Base-by-base conservation (phyloP, 2,329 filamentous ascomycete species). In the Verticillium zaregamsianum region DNA sequence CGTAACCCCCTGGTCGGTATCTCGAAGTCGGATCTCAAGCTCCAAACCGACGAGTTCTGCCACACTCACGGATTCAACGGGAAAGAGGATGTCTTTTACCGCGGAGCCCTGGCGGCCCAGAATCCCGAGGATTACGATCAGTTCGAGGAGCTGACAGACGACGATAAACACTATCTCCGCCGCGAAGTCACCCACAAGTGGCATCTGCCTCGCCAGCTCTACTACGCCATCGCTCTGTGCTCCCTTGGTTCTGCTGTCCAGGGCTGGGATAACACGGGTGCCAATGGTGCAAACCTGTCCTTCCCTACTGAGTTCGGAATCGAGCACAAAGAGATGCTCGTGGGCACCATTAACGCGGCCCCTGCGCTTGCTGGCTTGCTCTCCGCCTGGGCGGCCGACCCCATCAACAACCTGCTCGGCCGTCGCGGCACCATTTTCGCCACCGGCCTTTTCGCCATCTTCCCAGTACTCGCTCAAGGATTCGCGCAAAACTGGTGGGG, bases 351-450 rank as follows among this genome's bases (percentile, higher is more conserved):
- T 62, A 89, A 89, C 61, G 72, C 79, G 14, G 77, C 75, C 65
- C 74, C 80, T 12, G 45, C 45, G 4, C 45, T 52, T 9, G 45
- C 45, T 12, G 45, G 45, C 4, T 20, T 52, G n/a, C 23, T 52
- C 11, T 52, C 57, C 25, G 81, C 82, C 62, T 88, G 86, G 86
- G 73, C 87, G 6, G 86, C 86, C 0, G 86, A 89, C 60, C 86
- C 86, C 1, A 67, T 86, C 14, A 90, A 90, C 67, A 74, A 83
- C 49, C 74, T 74, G 12, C 66, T 86, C 32, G 87, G 86, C 40
- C 85, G 87, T 45, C 83, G 86, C 59, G 85, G 86, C 12, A 83
- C 85, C 55, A 90, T 90, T 63, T 90, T 89, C 69, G 71, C 88
- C 55, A 81, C 82, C 45, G 45, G 45, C 11, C 20, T 52, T 5